Conservation (phyloP, 371 early-diverging fungal species). For the Catenaria anguillulae region DNA sequence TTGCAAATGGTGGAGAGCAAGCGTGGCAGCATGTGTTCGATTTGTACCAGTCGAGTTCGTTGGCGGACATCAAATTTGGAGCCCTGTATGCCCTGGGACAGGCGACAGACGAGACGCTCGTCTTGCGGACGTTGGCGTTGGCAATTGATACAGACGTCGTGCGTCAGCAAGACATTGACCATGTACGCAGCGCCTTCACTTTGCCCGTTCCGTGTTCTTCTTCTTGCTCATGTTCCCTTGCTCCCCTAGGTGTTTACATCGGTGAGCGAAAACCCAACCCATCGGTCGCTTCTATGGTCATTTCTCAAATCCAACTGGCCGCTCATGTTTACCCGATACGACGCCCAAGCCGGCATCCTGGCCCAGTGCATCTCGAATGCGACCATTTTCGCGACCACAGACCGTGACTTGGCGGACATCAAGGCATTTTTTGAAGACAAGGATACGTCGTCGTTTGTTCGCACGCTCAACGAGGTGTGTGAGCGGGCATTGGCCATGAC, state of each 20-base stretch:
- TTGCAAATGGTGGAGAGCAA: constrained; percentile 45
- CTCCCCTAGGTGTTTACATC: too few relatives aligned
- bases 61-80: constrained; percentile 54
- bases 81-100: constrained; percentile 63
- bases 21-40: constrained; percentile 61
- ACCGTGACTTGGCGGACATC: constrained; percentile 45
- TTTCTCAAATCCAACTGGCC: too few relatives aligned
- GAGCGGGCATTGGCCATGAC: too few relatives aligned
- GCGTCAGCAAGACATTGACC: constrained; percentile 64
- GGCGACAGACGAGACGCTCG: constrained; percentile 37
- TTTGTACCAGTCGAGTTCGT: constrained; percentile 47
- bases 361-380: too few relatives aligned
- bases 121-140: constrained; percentile 44
- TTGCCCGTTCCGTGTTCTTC: too few relatives aligned
- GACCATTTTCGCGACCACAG: constrained; percentile 25
- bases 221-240: too few relatives aligned
- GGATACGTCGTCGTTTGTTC: constrained; percentile 49
- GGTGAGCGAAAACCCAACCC: too few relatives aligned
- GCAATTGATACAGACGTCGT: constrained; percentile 51
- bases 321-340: too few relatives aligned
- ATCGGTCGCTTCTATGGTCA: too few relatives aligned
- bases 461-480: constrained; percentile 61
- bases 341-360: too few relatives aligned
- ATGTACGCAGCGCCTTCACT: too few relatives aligned
- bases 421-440: constrained; percentile 56